phyloP scores from a whole-genome alignment of 306 rosid genomes.

The Oemleria cerasiformis region DNA sequence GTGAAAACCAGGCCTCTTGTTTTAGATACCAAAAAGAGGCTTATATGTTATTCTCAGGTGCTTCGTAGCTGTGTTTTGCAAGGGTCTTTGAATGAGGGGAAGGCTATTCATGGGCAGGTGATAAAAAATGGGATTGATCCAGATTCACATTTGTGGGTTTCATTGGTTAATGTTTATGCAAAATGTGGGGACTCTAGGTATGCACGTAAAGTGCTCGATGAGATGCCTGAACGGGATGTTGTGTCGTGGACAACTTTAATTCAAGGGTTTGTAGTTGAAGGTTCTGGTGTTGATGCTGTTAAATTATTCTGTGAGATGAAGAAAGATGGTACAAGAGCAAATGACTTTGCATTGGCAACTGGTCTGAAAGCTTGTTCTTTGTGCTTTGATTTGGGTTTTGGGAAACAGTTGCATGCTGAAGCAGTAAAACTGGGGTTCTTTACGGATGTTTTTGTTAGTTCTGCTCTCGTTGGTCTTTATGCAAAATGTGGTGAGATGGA shows the following conservation, averaged over 20 bases:
- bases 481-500: conserved; percentile 37
- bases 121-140: conserved; percentile 30
- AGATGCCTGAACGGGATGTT: conserved; percentile 40
- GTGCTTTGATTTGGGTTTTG: conserved; percentile 28
- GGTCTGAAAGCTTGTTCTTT: conserved; percentile 40
- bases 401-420: conserved; percentile 43
- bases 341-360: conserved; percentile 40
- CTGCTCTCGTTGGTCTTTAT: conserved; percentile 38
- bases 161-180: conserved; percentile 38
- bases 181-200: conserved; percentile 29
- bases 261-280: conserved; percentile 34
- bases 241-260: conserved; percentile 44
- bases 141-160: conserved; percentile 41
- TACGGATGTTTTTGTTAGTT: conserved; percentile 34
- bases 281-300: conserved; percentile 17
- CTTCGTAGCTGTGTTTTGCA: conserved; percentile 30
- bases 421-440: conserved; percentile 31
- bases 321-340: conserved; percentile 35
- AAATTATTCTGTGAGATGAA: conserved; percentile 36
- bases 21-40: conserved; percentile 22
- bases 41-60: conserved; percentile 28
- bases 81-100: conserved; percentile 30
- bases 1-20: conserved; percentile 9
- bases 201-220: conserved; percentile 34
- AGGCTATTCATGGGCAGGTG: conserved; percentile 38